Percentiles rank a stretch among this genome's conserved stretches.
These are phyloP conservation scores for Pseudogymnoascus destructans DNA, from an alignment of 2,329 filamentous ascomycete genomes.

Conservation along the genomic window DNA sequence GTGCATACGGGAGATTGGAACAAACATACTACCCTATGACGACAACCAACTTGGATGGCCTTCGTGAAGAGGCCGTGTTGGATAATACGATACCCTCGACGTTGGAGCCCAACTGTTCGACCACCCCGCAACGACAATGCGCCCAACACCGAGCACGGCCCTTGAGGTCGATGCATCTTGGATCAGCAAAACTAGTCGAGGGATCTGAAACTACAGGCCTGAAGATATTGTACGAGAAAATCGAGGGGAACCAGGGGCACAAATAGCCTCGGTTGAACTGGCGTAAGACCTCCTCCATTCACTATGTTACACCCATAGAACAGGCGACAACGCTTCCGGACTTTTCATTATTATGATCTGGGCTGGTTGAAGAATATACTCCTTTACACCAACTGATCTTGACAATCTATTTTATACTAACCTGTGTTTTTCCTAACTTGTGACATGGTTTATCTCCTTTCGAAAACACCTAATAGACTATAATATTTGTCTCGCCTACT, in stretches of 20 bases:
- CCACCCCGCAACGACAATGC: neutral
- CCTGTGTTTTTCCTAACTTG: neutral
- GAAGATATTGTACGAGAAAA: conserved; percentile 2
- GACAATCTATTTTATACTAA: neutral
- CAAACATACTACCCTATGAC: conserved; percentile 5
- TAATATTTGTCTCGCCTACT: neutral
- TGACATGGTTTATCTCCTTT: neutral
- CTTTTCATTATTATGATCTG: neutral
- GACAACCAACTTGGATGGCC: conserved; percentile 2
- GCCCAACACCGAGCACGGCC: neutral
- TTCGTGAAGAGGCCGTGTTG: neutral
- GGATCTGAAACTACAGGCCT: neutral
- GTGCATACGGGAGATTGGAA: conserved; percentile 5
- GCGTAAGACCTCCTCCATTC: neutral
- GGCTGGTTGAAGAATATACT: neutral
- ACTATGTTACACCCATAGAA: conserved; percentile 1
- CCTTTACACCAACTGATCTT: neutral
- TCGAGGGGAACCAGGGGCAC: neutral
- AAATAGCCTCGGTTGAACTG: neutral
- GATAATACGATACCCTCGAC: neutral
- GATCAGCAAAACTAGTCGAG: neutral
- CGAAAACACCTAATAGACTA: too few species aligned
- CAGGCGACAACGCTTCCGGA: neutral
- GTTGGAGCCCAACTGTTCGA: neutral
- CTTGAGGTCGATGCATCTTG: neutral